These are phyloP conservation scores for Entoloma clypeatum DNA, from an alignment of 1,284 basidiomycete species.

Conservation along the genomic window DNA sequence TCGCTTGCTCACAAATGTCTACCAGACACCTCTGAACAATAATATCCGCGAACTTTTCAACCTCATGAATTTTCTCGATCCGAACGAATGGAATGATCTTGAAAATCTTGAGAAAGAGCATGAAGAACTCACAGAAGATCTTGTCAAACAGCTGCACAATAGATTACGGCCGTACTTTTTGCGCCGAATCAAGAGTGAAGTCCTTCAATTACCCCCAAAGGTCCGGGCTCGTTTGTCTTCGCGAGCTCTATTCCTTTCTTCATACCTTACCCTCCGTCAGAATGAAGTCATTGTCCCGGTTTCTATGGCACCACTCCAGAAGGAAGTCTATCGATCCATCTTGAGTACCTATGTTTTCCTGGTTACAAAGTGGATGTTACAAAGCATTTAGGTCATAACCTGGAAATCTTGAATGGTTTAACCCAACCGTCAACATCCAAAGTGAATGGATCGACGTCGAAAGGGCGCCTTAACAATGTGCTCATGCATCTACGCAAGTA, in stretches of 20 bases:
- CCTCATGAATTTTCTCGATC: slow-evolving; percentile 91
- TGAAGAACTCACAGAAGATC: slow-evolving; percentile 73
- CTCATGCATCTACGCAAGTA: slow-evolving; percentile 86
- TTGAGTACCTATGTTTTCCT: slow-evolving; percentile 47
- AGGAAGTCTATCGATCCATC: slow-evolving; percentile 84
- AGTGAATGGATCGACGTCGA: slow-evolving; percentile 30
- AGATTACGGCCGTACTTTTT: slow-evolving; percentile 88
- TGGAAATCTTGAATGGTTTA: slow-evolving; percentile 60
- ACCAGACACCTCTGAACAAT: slow-evolving; percentile 91
- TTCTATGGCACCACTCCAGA: slow-evolving; percentile 85
- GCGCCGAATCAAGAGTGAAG: slow-evolving; percentile 89
- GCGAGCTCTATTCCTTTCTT: slow-evolving; percentile 1
- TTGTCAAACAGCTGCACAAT: slow-evolving; percentile 75
- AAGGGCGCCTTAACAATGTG: slow-evolving; percentile 70
- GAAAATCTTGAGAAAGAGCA: slow-evolving; percentile 68
- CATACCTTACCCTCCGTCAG: slow-evolving; percentile 34
- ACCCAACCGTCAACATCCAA: slow-evolving; percentile 37
- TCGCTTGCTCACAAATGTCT: slow-evolving; percentile 7
- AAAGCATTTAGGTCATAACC: slow-evolving; percentile 54
- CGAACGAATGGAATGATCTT: slow-evolving; percentile 70
- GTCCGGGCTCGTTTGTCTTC: slow-evolving; percentile 35
- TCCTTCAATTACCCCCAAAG: slow-evolving; percentile 89
- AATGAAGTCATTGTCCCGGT: slow-evolving; percentile 91
- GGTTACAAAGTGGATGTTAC: slow-evolving; percentile 4
- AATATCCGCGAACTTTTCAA: slow-evolving; percentile 95